Base-by-base conservation (phyloP, 1,284 basidiomycete genomes). In the Fomitiporia mediterranea region DNA sequence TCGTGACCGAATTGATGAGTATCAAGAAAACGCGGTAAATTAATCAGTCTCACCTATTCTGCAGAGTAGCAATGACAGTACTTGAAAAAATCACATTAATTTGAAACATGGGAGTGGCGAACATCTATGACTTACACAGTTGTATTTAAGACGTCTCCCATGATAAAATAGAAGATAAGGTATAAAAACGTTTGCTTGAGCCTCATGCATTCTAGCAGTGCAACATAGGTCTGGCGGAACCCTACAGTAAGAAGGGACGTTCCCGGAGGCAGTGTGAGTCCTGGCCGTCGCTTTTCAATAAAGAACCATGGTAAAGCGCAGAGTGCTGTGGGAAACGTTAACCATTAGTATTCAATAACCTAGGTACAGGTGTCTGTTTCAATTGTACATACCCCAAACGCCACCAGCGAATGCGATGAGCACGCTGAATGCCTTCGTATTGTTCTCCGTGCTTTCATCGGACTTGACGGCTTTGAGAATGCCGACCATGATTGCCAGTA, bases 231-330 rank as follows among this genome's bases (percentile, higher is more conserved):
- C 67, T 91, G 88, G 62, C 78, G 79, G 65, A 82, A 80, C 5
- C 89, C 89, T 38, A 91, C 79, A 1, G 84, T 89, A 40, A 86
- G 64, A 51, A 89, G 73, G 4, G 75, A 83, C 1, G 80, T 80
- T 9, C 80, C 78, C 0, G 78, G 74, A 2, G 90, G 89, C 21
- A 90, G 73, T 13, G 76, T 66, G 53, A 88, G 70, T 32, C 86
- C 86, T 39, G 88, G 81, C 32, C 86, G 73, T 35, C 82, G 77
- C 64, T 86, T 81, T 69, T 89, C 88, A 8, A 82, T 69, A 38
- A 87, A 66, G 64, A 91, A 88, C 89, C 89, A 91, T 0, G 89
- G 89, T 1, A 89, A 64, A 3, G 88, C 86, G 62, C 84, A 89
- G 2, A 86, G 57, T 35, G 89, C 83, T 88, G n/a, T n/a, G n/a